Conservation (phyloP, 2,329 filamentous ascomycete species). For the Fusarium udum region DNA sequence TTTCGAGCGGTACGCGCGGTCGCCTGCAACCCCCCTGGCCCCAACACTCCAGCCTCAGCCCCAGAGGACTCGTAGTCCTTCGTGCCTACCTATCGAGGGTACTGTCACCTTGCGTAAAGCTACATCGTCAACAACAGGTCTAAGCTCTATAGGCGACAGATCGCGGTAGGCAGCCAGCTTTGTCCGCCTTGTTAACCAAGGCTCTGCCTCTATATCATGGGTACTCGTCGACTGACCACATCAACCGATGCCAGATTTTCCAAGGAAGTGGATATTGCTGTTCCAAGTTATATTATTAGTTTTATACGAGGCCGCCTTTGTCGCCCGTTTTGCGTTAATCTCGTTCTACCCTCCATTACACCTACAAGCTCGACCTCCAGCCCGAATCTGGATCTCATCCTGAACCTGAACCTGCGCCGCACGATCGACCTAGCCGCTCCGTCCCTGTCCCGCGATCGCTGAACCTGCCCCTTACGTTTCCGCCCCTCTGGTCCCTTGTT, state of each 20-base stretch:
- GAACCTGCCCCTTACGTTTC: slow-evolving; percentile 31
- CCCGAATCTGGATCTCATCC: slow-evolving; percentile 25
- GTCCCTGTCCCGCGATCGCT: slow-evolving; percentile 31
- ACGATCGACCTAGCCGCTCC: slow-evolving; percentile 43
- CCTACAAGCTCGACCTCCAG: slow-evolving; percentile 37
- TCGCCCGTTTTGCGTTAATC: slow-evolving; percentile 7
- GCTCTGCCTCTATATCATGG: slow-evolving; percentile 36
- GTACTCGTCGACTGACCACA: slow-evolving; percentile 38
- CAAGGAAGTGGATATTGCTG: slow-evolving; percentile 21
- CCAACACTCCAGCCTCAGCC: slow-evolving; percentile 18
- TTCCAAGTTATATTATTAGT: slow-evolving; percentile 13
- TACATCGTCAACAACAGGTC: slow-evolving; percentile 32
- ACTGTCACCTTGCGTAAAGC: slow-evolving; percentile 28
- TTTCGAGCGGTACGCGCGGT: slow-evolving; percentile 48
- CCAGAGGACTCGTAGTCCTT: slow-evolving; percentile 33
- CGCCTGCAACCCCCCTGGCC: slow-evolving; percentile 37
- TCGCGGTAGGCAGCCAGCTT: slow-evolving; percentile 22
- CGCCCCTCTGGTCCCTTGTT: slow-evolving; percentile 28
- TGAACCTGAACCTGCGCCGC: slow-evolving; percentile 35
- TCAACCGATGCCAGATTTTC: slow-evolving; percentile 16
- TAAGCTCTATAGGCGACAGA: slow-evolving; percentile 7
- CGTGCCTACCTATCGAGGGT: slow-evolving; percentile 4
- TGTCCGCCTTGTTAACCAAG: slow-evolving; percentile 7
- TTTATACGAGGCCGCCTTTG: slow-evolving; percentile 26
- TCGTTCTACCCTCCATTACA: slow-evolving; percentile 37